These are phyloP conservation scores for Cyberlindnera subsufficiens DNA, from an alignment of 805 yeast species.

Conservation along the genomic window DNA sequence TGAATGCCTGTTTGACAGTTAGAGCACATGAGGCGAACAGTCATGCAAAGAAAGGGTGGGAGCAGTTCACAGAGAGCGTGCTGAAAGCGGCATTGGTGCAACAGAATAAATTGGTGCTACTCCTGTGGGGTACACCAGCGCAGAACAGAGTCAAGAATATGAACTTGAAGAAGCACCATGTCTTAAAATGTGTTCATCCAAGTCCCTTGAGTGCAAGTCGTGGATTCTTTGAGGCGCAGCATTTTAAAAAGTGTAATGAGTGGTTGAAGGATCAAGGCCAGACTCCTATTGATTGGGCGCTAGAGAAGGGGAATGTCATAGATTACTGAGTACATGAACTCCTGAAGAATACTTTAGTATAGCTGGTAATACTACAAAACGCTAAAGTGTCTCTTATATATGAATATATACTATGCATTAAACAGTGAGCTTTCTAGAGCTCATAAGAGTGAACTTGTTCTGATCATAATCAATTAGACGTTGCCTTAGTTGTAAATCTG, in stretches of 20 bases:
- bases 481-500: conserved; percentile 17
- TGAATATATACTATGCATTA: background rate
- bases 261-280: conserved; percentile 51
- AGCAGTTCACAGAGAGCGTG: conserved; percentile 72
- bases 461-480: conserved; percentile 12
- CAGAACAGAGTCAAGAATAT: conserved; percentile 30
- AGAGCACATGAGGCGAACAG: conserved; percentile 92
- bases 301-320: background rate
- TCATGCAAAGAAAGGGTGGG: conserved; percentile 92
- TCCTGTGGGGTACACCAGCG: conserved; percentile 39
- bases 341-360: background rate
- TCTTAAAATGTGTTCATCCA: conserved; percentile 83
- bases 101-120: conserved; percentile 11
- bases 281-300: conserved; percentile 62
- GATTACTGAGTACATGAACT: background rate
- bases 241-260: conserved; percentile 68
- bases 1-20: conserved; percentile 87
- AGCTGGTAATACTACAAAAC: background rate
- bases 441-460: background rate
- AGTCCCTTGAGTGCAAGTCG: conserved; percentile 88
- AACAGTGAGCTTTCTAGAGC: background rate
- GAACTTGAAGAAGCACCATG: conserved; percentile 27
- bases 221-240: conserved; percentile 76
- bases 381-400: background rate
- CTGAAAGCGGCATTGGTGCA: conserved; percentile 53